These are phyloP conservation scores for Dothideomycetidae sp. DNA, from an alignment of 2,329 filamentous ascomycete genomes.

Conservation along the genomic window DNA sequence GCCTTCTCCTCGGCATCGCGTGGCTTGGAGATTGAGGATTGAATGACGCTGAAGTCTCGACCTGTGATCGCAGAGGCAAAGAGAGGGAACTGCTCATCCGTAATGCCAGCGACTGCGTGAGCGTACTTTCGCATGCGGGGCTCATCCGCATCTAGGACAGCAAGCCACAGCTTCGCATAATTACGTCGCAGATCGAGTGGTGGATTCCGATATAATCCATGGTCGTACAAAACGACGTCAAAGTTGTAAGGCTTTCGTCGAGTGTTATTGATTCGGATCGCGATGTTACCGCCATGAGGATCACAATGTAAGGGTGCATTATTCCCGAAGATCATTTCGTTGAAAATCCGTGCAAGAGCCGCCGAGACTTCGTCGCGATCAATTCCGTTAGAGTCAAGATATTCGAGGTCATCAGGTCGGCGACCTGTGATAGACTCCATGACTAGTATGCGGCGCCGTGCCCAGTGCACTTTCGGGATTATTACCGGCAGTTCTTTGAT, in stretches of 20 bases:
- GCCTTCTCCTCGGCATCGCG: constrained; percentile 69
- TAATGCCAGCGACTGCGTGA: constrained; percentile 75
- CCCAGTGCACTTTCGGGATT: constrained; percentile 81
- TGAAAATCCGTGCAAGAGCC: constrained; percentile 81
- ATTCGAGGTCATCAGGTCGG: constrained; percentile 77
- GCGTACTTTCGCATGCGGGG: constrained; percentile 75
- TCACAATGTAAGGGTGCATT: constrained; percentile 88
- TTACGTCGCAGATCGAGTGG: constrained; percentile 61
- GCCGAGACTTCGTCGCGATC: constrained; percentile 92
- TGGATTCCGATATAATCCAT: constrained; percentile 91
- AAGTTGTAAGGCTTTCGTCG: constrained; percentile 57
- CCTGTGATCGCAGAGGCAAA: constrained; percentile 96
- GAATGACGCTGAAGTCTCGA: constrained; percentile 69
- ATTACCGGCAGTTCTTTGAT: constrained; percentile 66
- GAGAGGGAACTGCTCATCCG: constrained; percentile 78
- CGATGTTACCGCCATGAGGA: constrained; percentile 90
- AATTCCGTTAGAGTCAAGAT: constrained; percentile 72
- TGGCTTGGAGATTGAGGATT: constrained; percentile 39
- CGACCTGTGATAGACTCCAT: constrained; percentile 87
- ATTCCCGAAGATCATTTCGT: constrained; percentile 96
- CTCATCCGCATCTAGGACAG: constrained; percentile 83
- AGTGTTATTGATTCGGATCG: constrained; percentile 61
- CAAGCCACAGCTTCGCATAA: constrained; percentile 95
- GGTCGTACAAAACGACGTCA: constrained; percentile 90
- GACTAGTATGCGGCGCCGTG: constrained; percentile 74